Evolutionary conservation across 2,329 filamentous ascomycete species (phyloP), one percentile per base, ranked within the genome.

Genomic region (Plectosphaerella plurivora): DNA sequence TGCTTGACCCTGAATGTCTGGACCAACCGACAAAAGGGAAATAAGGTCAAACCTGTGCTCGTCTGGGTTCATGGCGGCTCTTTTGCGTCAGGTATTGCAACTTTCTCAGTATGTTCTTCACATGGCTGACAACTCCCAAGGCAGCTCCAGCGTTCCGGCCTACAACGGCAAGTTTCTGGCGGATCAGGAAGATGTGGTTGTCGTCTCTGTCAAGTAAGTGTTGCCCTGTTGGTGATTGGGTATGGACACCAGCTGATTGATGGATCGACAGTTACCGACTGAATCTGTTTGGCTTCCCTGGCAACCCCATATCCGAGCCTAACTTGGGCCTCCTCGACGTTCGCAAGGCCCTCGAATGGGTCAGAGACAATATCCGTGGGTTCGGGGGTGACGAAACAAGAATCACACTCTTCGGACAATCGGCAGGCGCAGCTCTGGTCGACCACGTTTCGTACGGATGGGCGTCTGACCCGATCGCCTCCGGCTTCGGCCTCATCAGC

Each of bases 31-130:
- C 61, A 66, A 39, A 60, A 57, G 3, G 59, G 63, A 6, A 61
- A 61, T 3, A 49, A 53, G 20, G 63, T 65, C 42, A 75, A 72
- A 41, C 63, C 74, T 3, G 74, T 76, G 16, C 55, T 76, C 63
- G 28, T 76, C n/a, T 76, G 71, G 68, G 67, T 76, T 10, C 66
- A 71, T 47, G 74, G 74, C 4, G 73, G 74, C 12, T 70, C 64
- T 0, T 75, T 73, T 49, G 61, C 56, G 3, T 63, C 61, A 42
- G 73, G 54, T 55, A 52, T 33, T 8, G 4, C 8, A 10, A 8
- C 8, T 8, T 33, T 33, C 28, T 12, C n/a, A 8, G 28, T 33
- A 12, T 33, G 8, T 3, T 33, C 28, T 2, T 24, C 20, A 15
- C 20, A n/a, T 20, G 14, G 44, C 52, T 55, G 53, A 55, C 49